Evolutionary conservation across 371 early-diverging fungal genomes (phyloP).

Genomic region (Syncephalastrum contaminatum): DNA sequence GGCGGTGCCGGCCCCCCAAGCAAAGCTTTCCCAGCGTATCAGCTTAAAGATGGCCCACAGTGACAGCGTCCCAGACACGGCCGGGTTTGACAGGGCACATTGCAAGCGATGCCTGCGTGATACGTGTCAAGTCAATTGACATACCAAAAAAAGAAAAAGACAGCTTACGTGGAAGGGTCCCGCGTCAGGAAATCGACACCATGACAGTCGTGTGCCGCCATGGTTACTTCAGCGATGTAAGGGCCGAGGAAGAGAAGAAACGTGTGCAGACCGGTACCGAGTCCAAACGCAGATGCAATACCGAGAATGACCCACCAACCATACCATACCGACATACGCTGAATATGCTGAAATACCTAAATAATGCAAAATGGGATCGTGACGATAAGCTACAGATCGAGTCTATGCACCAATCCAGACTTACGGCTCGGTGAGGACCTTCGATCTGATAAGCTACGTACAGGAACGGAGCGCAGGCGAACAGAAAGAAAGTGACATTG

Average conservation of each 20-base stretch:
- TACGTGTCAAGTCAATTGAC: slow-evolving; percentile 1
- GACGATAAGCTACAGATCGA: too few species aligned
- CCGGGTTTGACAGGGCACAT: slow-evolving; percentile 12
- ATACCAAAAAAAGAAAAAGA: not conserved
- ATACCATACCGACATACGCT: slow-evolving; percentile 62
- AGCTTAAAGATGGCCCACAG: slow-evolving; percentile 63
- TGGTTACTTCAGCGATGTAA: slow-evolving; percentile 81
- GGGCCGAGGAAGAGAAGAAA: slow-evolving; percentile 92
- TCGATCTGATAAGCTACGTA: slow-evolving; percentile 16
- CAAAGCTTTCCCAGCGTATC: slow-evolving; percentile 75
- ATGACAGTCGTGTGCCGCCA: slow-evolving; percentile 79
- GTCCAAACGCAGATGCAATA: slow-evolving; percentile 85
- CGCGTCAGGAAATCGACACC: slow-evolving; percentile 41
- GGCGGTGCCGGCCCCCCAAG: slow-evolving; percentile 92
- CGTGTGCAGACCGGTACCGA: slow-evolving; percentile 92
- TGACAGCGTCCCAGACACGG: slow-evolving; percentile 28
- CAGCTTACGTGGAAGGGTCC: slow-evolving; percentile 16
- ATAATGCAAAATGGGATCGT: too few species aligned
- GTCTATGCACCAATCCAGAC: not conserved
- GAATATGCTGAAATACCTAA: slow-evolving; percentile 12
- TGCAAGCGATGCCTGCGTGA: slow-evolving; percentile 33
- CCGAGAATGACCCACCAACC: slow-evolving; percentile 87
- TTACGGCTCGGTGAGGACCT: slow-evolving; percentile 25
- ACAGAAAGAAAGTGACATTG: not conserved
- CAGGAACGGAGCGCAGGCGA: not conserved